Conservation (phyloP, 108 stramenopile genomes). For the Fistulifera pelliculosa region DNA sequence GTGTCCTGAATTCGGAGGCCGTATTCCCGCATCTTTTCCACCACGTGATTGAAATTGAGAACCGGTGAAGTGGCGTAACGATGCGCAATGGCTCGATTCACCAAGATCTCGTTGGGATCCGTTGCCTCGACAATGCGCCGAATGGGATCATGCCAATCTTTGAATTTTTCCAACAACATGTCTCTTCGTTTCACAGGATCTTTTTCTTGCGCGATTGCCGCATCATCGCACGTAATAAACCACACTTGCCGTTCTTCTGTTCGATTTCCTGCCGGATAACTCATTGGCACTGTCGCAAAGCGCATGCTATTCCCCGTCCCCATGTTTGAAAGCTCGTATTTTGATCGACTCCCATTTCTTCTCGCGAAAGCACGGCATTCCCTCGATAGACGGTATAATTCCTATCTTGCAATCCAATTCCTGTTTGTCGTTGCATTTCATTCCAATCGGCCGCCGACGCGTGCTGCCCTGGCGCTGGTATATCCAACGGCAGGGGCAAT, state of each 20-base stretch:
- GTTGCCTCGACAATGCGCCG: conserved; percentile 60
- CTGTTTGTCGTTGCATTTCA: conserved; percentile 37
- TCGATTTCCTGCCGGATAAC: conserved; percentile 3
- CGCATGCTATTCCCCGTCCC: conserved; percentile 70
- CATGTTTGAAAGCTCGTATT: conserved; percentile 76
- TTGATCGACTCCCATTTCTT: conserved; percentile 34
- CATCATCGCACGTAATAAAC: conserved; percentile 79
- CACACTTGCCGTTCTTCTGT: conserved; percentile 58
- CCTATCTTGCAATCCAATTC: conserved; percentile 59
- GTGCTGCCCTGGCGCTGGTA: not conserved
- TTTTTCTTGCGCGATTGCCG: conserved; percentile 23
- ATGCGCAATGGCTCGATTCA: conserved; percentile 72
- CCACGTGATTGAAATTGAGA: conserved; percentile 45
- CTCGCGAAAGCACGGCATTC: conserved; percentile 44
- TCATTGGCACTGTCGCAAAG: conserved; percentile 80
- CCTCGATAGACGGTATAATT: conserved; percentile 79
- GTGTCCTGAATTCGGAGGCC: conserved; percentile 20
- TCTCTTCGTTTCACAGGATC: conserved; percentile 39
- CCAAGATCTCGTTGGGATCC: conserved; percentile 65
- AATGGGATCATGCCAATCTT: conserved; percentile 79
- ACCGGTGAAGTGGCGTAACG: conserved; percentile 54
- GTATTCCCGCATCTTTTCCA: conserved; percentile 10
- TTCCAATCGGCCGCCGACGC: conserved; percentile 33
- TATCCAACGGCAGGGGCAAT: conserved; percentile 9
- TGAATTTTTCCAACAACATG: conserved; percentile 56